These are phyloP conservation scores for Setomelanomma holmii DNA, from an alignment of 2,329 filamentous ascomycete genomes.

Conservation along the genomic window DNA sequence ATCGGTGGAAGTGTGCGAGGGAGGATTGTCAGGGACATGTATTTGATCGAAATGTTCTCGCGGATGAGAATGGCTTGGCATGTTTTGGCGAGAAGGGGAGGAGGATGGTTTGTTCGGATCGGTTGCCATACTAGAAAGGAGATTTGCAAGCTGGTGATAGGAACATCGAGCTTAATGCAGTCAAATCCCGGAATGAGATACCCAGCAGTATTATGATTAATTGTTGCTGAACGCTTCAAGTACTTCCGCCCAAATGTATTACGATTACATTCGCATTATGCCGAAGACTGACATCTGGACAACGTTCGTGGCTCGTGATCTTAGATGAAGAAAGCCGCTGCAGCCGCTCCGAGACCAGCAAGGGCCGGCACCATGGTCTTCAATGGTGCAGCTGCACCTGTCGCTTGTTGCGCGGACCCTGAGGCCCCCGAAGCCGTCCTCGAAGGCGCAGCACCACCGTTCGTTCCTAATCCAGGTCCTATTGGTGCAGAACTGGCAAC, in stretches of 20 bases:
- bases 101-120: slow-evolving; percentile 31
- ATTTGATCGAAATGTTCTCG: slow-evolving; percentile 23
- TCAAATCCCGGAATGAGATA: too few relatives aligned
- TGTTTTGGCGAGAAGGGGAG: slow-evolving; percentile 41
- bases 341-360: slow-evolving; percentile 38
- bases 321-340: slow-evolving; percentile 33
- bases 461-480: slow-evolving; percentile 1
- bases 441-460: slow-evolving; percentile 3
- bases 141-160: neutral
- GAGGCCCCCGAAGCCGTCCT: slow-evolving; percentile 6
- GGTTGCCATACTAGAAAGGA: neutral
- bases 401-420: slow-evolving; percentile 9
- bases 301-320: too few relatives aligned
- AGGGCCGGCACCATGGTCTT: slow-evolving; percentile 30
- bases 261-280: neutral
- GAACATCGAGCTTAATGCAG: too few relatives aligned
- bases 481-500: neutral
- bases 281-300: too few relatives aligned
- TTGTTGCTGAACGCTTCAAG: too few relatives aligned
- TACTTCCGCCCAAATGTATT: neutral
- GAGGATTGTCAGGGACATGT: slow-evolving; percentile 38
- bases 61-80: slow-evolving; percentile 11
- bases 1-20: slow-evolving; percentile 23
- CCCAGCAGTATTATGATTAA: too few relatives aligned
- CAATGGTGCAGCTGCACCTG: slow-evolving; percentile 26